Conservation (phyloP, 192 early-diverging fungal species). For the Backusella australiensis region DNA sequence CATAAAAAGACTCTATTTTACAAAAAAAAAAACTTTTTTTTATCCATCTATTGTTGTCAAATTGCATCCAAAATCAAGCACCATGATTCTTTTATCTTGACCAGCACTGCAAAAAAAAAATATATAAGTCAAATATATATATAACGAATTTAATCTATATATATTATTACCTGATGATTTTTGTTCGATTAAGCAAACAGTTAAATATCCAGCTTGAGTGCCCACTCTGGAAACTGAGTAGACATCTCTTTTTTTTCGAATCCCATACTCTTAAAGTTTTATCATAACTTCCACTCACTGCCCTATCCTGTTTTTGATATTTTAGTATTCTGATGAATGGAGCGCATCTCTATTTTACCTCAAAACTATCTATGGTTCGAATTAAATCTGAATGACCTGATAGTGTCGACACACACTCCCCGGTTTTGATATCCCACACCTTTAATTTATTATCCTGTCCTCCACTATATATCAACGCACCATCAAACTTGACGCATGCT, state of each 20-base stretch:
- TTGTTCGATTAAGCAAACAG: slow-evolving; percentile 81
- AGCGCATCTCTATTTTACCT: slow-evolving; percentile 21
- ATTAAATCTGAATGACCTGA: slow-evolving; percentile 73
- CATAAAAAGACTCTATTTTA: background rate
- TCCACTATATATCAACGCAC: slow-evolving; percentile 70
- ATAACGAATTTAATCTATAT: background rate
- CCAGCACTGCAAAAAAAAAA: slow-evolving; percentile 23
- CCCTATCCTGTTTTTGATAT: slow-evolving; percentile 32
- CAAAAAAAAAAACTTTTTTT: background rate
- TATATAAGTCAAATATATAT: background rate
- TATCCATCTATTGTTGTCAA: background rate
- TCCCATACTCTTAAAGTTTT: slow-evolving; percentile 95
- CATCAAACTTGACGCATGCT: slow-evolving; percentile 83
- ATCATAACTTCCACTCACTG: slow-evolving; percentile 92
- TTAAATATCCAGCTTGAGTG: slow-evolving; percentile 97
- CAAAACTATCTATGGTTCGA: slow-evolving; percentile 81
- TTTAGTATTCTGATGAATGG: background rate
- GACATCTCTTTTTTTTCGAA: slow-evolving; percentile 71
- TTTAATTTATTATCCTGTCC: slow-evolving; percentile 80
- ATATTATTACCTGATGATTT: slow-evolving; percentile 28
- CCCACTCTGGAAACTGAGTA: slow-evolving; percentile 55
- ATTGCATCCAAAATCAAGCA: slow-evolving; percentile 36
- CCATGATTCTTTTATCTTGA: slow-evolving; percentile 43
- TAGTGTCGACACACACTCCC: slow-evolving; percentile 57
- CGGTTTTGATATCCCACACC: slow-evolving; percentile 56